Conservation (phyloP, 2,329 filamentous ascomycete species). For the Fusarium nurragi region DNA sequence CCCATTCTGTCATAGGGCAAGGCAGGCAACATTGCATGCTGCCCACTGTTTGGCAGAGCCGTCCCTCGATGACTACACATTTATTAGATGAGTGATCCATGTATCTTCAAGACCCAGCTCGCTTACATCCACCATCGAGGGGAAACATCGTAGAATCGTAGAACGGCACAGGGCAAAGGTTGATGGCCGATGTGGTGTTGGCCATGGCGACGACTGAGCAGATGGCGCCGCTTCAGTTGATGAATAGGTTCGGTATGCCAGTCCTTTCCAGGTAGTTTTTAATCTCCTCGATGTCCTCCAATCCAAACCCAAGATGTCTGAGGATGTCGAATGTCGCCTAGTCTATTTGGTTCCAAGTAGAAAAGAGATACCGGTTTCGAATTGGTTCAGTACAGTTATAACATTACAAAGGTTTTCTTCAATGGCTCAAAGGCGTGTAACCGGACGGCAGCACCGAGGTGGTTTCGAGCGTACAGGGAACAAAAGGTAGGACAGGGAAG, state of each 20-base stretch:
- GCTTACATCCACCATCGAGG: conserved; percentile 70
- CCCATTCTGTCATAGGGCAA: conserved; percentile 86
- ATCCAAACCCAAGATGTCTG: not conserved
- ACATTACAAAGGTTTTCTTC: conserved; percentile 8
- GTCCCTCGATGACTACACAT: conserved; percentile 63
- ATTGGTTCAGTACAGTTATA: conserved; percentile 1
- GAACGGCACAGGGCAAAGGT: conserved; percentile 74
- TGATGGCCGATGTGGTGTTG: conserved; percentile 53
- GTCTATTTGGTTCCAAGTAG: conserved; percentile 1
- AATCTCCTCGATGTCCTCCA: not conserved
- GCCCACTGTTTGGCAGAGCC: conserved; percentile 61
- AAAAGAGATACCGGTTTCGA: not conserved
- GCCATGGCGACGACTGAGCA: conserved; percentile 40
- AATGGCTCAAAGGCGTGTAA: conserved; percentile 11
- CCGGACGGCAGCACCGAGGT: conserved; percentile 10
- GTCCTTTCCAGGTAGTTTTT: not conserved
- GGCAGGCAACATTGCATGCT: conserved; percentile 81
- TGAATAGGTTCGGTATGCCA: conserved; percentile 18
- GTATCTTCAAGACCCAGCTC: not conserved
- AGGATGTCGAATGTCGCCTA: not conserved
- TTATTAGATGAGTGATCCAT: conserved; percentile 12
- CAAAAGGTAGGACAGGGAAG: conserved; percentile 12
- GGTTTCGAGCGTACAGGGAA: conserved; percentile 20
- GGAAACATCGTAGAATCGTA: conserved; percentile 70
- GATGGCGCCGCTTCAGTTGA: not conserved